These are phyloP conservation scores for Solioccasus polychromus DNA, from an alignment of 768 basidiomycete species.

Conservation along the genomic window DNA sequence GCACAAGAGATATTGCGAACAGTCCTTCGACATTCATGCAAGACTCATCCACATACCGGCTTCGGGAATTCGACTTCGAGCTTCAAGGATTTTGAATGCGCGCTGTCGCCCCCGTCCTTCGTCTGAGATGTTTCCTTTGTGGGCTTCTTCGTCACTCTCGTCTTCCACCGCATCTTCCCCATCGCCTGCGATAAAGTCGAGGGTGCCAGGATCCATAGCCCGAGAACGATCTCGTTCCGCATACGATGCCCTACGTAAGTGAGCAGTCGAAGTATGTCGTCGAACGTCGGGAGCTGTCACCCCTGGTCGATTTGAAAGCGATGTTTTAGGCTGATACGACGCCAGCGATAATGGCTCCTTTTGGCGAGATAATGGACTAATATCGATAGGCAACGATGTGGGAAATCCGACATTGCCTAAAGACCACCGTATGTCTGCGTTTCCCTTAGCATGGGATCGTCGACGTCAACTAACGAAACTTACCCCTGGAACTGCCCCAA, in stretches of 20 bases:
- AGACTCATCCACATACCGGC: conserved; percentile 83
- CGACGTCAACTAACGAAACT: conserved; percentile 4
- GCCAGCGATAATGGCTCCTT: conserved; percentile 47
- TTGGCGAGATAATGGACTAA: conserved; percentile 37
- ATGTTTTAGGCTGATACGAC: conserved; percentile 55
- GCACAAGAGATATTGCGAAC: conserved; percentile 4
- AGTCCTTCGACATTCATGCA: conserved; percentile 34
- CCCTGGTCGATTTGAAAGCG: conserved; percentile 39
- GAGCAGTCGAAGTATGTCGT: conserved; percentile 39
- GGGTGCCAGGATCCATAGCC: conserved; percentile 64
- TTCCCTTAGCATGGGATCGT: conserved; percentile 8
- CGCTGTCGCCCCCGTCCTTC: conserved; percentile 50
- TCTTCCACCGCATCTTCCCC: conserved; percentile 48
- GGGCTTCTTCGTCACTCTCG: conserved; percentile 25
- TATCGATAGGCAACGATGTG: conserved; percentile 63
- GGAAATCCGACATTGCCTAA: conserved; percentile 38
- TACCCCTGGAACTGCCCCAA: conserved; percentile 27
- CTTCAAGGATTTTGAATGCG: conserved; percentile 68
- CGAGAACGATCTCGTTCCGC: conserved; percentile 66
- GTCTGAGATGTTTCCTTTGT: conserved; percentile 18
- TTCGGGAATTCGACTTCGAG: conserved; percentile 63
- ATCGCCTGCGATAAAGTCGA: conserved; percentile 55
- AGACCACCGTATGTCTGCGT: conserved; percentile 25
- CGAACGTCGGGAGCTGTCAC: conserved; percentile 23
- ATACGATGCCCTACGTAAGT: conserved; percentile 59